Evolutionary conservation across 2,329 filamentous ascomycete species (phyloP), one percentile per base, ranked within the genome.

Genomic region (Colletotrichum gloeosporioides): DNA sequence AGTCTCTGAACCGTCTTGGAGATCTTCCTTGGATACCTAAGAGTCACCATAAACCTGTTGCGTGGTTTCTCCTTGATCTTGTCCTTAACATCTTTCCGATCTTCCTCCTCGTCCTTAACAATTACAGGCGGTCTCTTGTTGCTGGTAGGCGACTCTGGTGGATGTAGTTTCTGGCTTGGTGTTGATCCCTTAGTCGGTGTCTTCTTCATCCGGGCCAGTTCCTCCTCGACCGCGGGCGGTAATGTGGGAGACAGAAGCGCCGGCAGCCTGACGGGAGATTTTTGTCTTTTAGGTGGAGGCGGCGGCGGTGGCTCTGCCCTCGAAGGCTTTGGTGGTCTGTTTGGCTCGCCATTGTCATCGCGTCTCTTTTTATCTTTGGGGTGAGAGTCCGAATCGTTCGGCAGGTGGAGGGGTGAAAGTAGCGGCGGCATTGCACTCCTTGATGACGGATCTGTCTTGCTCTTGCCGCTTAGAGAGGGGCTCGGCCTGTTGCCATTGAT

Each of bases 221-320:
- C 87, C 73, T 86, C 87, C 76, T 92, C 89, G 0, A 92, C 83
- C 22, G 88, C 81, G 0, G 89, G 84, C 2, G 90, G 90, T 8
- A 92, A 81, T 0, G 90, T 92, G 1, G 90, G 90, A 1, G 90
- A 92, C 13, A 92, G 83, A 8, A 92, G 83, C 0, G 87, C 83
- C 1, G 90, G 90, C 31, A 92, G 81, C 63, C 83, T 83, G 10
- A 82, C 39, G 0, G 85, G 81, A 2, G 84, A 80, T 66, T 81
- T 86, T 25, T 85, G 82, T 77, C 85, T 89, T 79, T 85, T 89
- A n/a, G 25, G 79, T 10, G 4, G 79, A 49, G 39, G 39, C 18
- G 39, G 79, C 1, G 81, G 77, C 12, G 78, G 77, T 13, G 81
- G 75, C 39, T 82, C 81, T 13, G 75, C 77, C 78, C 79, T 77